Percentiles rank a stretch among this genome's conserved stretches.
Conservation (phyloP, 1,284 basidiomycete species). For the Papiliotrema flavescens region DNA sequence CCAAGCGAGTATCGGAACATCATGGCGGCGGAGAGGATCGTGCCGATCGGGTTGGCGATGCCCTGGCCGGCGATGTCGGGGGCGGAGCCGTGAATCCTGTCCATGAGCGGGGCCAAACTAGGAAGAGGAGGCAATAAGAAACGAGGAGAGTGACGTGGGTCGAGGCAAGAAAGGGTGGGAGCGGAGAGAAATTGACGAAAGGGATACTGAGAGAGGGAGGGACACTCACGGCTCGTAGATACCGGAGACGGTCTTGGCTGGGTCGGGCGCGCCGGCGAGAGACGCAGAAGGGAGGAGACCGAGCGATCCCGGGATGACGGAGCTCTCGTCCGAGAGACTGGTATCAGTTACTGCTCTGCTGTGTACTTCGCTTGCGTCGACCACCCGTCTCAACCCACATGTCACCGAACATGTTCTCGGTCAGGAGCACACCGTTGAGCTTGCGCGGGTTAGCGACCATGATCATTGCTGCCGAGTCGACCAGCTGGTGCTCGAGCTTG, state of each 20-base stretch:
- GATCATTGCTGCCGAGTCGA: constrained; percentile 96
- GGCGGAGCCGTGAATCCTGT: constrained; percentile 58
- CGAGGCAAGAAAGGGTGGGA: neutral
- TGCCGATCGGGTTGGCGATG: constrained; percentile 95
- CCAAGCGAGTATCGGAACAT: constrained; percentile 92
- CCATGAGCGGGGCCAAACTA: constrained; percentile 1
- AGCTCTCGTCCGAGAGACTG: constrained; percentile 91
- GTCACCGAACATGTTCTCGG: constrained; percentile 94
- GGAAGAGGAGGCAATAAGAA: too few species aligned
- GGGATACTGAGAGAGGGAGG: too few species aligned
- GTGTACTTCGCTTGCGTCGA: neutral
- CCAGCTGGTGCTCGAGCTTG: constrained; percentile 80
- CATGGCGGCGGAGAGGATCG: constrained; percentile 94
- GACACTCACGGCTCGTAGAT: constrained; percentile 76
- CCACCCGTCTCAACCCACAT: constrained; percentile 62
- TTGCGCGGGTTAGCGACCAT: constrained; percentile 89
- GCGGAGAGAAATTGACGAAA: neutral
- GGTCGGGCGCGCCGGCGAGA: constrained; percentile 74
- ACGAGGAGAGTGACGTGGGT: neutral
- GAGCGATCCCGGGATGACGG: constrained; percentile 95
- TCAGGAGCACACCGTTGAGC: constrained; percentile 91
- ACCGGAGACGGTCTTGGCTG: constrained; percentile 67
- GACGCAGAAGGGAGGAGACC: constrained; percentile 95
- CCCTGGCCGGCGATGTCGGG: constrained; percentile 94
- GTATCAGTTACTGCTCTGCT: too few species aligned